Percentiles rank a stretch among this genome's conserved stretches.
Evolutionary conservation across 805 yeast genomes (phyloP).

Genomic region (Debaryomyces prosopidis): DNA sequence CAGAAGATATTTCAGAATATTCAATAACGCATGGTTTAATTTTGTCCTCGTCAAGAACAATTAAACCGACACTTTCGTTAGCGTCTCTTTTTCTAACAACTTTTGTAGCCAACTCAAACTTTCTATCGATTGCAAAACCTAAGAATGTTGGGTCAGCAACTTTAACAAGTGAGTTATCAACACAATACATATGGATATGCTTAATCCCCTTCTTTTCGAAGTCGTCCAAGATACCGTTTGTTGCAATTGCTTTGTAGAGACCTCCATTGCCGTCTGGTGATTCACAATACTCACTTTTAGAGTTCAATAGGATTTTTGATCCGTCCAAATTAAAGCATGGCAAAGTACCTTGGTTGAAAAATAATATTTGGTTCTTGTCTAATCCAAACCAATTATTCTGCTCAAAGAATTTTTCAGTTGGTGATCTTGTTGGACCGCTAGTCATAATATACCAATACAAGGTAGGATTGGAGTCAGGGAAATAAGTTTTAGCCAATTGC

Average conservation of each 20-base stretch:
- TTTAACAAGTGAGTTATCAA: constrained; percentile 87
- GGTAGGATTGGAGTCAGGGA: constrained; percentile 22
- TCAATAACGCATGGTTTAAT: constrained; percentile 87
- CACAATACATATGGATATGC: constrained; percentile 96
- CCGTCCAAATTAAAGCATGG: constrained; percentile 85
- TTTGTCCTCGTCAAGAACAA: constrained; percentile 62
- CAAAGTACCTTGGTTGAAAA: constrained; percentile 92
- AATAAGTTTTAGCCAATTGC: constrained; percentile 43
- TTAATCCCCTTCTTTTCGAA: constrained; percentile 66
- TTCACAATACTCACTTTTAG: constrained; percentile 58
- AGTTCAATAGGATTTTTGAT: constrained; percentile 61
- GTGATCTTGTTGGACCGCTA: constrained; percentile 76
- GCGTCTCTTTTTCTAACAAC: constrained; percentile 93
- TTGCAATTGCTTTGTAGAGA: constrained; percentile 76
- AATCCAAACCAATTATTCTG: constrained; percentile 73
- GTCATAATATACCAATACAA: constrained; percentile 95
- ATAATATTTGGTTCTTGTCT: constrained; percentile 54
- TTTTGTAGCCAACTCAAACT: constrained; percentile 82
- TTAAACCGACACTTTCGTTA: constrained; percentile 85
- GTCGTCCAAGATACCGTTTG: constrained; percentile 66
- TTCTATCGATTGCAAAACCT: constrained; percentile 74
- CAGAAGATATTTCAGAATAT: constrained; percentile 83
- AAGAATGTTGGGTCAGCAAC: constrained; percentile 90
- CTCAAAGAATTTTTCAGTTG: constrained; percentile 72
- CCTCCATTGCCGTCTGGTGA: constrained; percentile 99